phyloP scores from a whole-genome alignment of 108 stramenopile species.

The Conticribra guillardii region DNA sequence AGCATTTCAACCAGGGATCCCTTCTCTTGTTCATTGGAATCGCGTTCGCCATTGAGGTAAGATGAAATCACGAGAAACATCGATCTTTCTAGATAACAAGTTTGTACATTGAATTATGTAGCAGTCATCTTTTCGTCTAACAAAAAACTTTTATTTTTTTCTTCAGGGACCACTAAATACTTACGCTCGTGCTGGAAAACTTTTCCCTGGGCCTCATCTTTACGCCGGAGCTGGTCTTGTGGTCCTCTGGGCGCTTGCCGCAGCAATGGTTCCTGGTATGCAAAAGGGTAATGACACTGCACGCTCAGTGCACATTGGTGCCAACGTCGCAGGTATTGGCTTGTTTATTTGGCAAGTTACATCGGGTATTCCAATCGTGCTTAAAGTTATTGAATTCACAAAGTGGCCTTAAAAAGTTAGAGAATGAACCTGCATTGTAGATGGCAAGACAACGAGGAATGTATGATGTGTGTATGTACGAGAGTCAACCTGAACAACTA shows the following conservation, averaged over 20 bases:
- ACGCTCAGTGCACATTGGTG: constrained; percentile 91
- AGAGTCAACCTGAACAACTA: no score
- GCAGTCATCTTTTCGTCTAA: background rate
- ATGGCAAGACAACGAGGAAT: no score
- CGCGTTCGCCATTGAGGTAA: constrained; percentile 91
- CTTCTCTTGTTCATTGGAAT: constrained; percentile 90
- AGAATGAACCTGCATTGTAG: background rate
- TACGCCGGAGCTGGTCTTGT: constrained; percentile 97
- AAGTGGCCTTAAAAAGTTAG: constrained; percentile 72
- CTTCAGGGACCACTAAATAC: constrained; percentile 94
- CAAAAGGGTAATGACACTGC: constrained; percentile 98
- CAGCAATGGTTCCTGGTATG: constrained; percentile 92
- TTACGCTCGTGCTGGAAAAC: constrained; percentile 94
- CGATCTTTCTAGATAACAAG: no score
- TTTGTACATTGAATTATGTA: no score
- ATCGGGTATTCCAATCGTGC: constrained; percentile 87
- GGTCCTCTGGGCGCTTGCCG: constrained; percentile 92
- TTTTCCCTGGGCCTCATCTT: constrained; percentile 97
- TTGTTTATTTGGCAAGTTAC: constrained; percentile 94
- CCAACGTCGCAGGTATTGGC: constrained; percentile 88
- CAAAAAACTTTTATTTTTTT: background rate
- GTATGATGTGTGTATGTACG: no score
- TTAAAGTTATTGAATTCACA: constrained; percentile 92
- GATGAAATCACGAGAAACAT: no score
- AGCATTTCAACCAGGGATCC: constrained; percentile 90